Percentiles rank a stretch among this genome's conserved stretches.
Evolutionary conservation across 2,329 filamentous ascomycete species (phyloP).

Genomic region (Fusarium sp.): DNA sequence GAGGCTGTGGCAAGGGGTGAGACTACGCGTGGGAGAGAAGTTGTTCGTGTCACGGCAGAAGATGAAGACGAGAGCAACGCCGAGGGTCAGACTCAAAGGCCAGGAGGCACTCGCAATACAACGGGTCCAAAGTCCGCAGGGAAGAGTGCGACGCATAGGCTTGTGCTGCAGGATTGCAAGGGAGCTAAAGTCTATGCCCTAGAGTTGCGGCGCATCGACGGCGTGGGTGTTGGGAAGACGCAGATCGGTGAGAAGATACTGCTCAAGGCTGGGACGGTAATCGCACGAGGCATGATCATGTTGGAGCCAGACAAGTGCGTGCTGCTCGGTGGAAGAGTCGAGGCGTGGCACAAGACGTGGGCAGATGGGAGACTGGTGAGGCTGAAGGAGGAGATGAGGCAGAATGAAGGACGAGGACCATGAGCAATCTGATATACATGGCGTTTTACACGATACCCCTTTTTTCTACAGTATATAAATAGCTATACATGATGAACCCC

Average conservation of each 20-base stretch:
- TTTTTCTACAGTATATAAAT: slow-evolving; percentile 14
- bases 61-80: slow-evolving; percentile 58
- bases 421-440: slow-evolving; percentile 1
- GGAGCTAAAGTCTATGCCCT: slow-evolving; percentile 76
- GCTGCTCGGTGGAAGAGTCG: slow-evolving; percentile 89
- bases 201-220: slow-evolving; percentile 73
- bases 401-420: slow-evolving; percentile 33
- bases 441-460: slow-evolving; percentile 32
- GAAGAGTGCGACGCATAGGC: slow-evolving; percentile 73
- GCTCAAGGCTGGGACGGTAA: slow-evolving; percentile 68
- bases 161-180: slow-evolving; percentile 82
- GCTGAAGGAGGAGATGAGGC: slow-evolving; percentile 68
- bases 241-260: slow-evolving; percentile 85
- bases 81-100: slow-evolving; percentile 48
- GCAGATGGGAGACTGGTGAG: slow-evolving; percentile 73
- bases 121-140: slow-evolving; percentile 37
- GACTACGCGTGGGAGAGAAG: slow-evolving; percentile 77
- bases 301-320: slow-evolving; percentile 73
- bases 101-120: slow-evolving; percentile 10
- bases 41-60: slow-evolving; percentile 71
- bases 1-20: slow-evolving; percentile 79
- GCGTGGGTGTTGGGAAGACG: slow-evolving; percentile 70
- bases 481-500: background rate
- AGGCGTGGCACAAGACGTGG: slow-evolving; percentile 83
- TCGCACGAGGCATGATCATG: slow-evolving; percentile 81